A percentile compares a stretch with the other conserved stretches of the same genome.
These are phyloP conservation scores for Mycena citricolor DNA, from an alignment of 1,284 basidiomycete species.

Conservation along the genomic window DNA sequence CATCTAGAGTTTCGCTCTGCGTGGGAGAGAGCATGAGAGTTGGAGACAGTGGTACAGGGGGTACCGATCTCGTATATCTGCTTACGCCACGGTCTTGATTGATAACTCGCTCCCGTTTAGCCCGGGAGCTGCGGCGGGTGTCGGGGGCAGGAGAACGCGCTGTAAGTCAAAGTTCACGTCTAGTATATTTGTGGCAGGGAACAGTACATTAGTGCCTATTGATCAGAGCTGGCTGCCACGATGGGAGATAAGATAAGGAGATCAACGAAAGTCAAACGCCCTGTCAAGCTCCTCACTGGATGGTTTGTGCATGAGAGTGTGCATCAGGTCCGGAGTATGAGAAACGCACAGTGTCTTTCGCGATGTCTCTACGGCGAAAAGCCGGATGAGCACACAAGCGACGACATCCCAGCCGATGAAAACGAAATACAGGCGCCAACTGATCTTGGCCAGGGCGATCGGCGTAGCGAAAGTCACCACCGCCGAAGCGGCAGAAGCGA, in stretches of 20 bases:
- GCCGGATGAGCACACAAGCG: slow-evolving; percentile 15
- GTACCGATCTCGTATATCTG: too few relatives aligned
- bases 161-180: too few relatives aligned
- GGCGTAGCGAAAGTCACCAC: slow-evolving; percentile 51
- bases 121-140: too few relatives aligned
- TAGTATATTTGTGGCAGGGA: too few relatives aligned
- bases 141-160: too few relatives aligned
- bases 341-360: slow-evolving; percentile 14
- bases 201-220: too few relatives aligned
- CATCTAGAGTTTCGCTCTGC: slow-evolving; percentile 34
- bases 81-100: too few relatives aligned
- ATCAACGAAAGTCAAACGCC: too few relatives aligned
- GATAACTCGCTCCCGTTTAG: too few relatives aligned
- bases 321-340: not conserved
- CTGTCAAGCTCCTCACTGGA: slow-evolving; percentile 18
- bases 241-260: too few relatives aligned
- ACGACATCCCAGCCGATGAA: slow-evolving; percentile 20
- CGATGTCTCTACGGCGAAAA: slow-evolving; percentile 16
- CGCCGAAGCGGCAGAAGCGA: slow-evolving; percentile 48
- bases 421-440: slow-evolving; percentile 32
- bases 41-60: not conserved
- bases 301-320: too few relatives aligned
- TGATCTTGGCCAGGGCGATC: slow-evolving; percentile 47
- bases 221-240: too few relatives aligned
- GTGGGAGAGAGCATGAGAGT: slow-evolving; percentile 11